These are phyloP conservation scores for Cardiospermum halicacabum DNA, from an alignment of 345 rosid species.

Conservation along the genomic window DNA sequence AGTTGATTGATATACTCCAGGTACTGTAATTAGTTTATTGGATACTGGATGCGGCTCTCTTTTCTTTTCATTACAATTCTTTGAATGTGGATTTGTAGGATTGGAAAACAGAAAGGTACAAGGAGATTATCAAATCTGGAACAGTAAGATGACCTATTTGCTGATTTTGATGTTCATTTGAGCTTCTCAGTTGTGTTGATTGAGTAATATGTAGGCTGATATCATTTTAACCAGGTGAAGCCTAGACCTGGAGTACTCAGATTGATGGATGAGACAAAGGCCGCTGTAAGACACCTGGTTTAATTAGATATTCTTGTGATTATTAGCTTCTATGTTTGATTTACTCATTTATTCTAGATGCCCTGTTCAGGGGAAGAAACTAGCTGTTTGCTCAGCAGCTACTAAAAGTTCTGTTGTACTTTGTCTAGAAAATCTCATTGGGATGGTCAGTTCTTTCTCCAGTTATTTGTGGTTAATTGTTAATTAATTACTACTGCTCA, in stretches of 20 bases:
- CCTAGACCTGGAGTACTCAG: conserved; percentile 90
- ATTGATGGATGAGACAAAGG: conserved; percentile 91
- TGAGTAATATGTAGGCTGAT: neutral
- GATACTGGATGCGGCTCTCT: neutral
- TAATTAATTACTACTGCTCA: neutral
- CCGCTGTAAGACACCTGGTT: conserved; percentile 55
- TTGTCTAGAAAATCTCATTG: conserved; percentile 84
- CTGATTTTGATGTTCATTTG: neutral
- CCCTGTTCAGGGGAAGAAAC: conserved; percentile 56
- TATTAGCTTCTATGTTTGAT: too few species aligned
- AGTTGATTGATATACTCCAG: conserved; percentile 82
- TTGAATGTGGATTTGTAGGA: conserved; percentile 41
- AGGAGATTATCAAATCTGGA: conserved; percentile 90
- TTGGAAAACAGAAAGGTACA: conserved; percentile 96
- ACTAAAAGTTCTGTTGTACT: conserved; percentile 93
- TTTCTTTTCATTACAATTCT: neutral
- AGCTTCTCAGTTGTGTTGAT: neutral
- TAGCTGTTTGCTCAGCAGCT: conserved; percentile 96
- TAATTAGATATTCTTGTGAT: neutral
- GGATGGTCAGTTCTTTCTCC: conserved; percentile 42
- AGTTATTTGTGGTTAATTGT: neutral
- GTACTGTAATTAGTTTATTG: conserved; percentile 21
- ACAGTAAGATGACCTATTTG: conserved; percentile 43
- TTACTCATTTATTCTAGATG: too few species aligned
- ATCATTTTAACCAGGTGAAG: conserved; percentile 51